Conservation (phyloP, 176 grass and related monocot species). For the Alloteropsis semialata region DNA sequence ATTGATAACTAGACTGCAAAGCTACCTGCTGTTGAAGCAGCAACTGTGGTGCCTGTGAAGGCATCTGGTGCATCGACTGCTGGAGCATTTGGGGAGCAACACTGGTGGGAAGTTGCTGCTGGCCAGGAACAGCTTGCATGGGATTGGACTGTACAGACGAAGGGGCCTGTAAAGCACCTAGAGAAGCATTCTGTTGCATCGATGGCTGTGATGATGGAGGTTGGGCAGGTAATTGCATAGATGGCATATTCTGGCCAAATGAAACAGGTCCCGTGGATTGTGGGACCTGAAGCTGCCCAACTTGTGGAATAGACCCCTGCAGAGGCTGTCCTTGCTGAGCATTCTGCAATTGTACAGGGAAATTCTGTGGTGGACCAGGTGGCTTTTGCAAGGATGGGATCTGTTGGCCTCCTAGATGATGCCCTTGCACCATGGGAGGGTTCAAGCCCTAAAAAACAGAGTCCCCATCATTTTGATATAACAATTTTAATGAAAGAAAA, state of each 20-base stretch:
- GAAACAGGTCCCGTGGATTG: constrained; percentile 61
- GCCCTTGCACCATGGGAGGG: constrained; percentile 50
- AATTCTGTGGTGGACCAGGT: constrained; percentile 51
- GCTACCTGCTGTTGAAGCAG: constrained; percentile 92
- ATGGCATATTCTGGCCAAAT: constrained; percentile 61
- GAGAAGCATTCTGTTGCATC: constrained; percentile 68
- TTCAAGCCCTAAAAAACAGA: constrained; percentile 63
- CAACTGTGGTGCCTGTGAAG: constrained; percentile 78
- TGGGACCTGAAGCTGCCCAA: constrained; percentile 62
- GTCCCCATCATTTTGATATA: constrained; percentile 2
- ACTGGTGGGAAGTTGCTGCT: constrained; percentile 65
- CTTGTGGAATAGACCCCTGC: constrained; percentile 38
- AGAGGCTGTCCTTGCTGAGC: constrained; percentile 51
- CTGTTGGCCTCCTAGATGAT: constrained; percentile 62
- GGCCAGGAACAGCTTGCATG: constrained; percentile 49
- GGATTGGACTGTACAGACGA: constrained; percentile 58
- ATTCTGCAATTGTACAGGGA: constrained; percentile 56
- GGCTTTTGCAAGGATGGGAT: constrained; percentile 68
- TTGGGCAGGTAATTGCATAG: constrained; percentile 70
- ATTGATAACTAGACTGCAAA: constrained; percentile 96
- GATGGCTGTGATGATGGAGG: constrained; percentile 51
- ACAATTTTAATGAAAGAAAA: constrained; percentile 21
- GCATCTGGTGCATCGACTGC: constrained; percentile 72
- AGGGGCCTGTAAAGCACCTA: constrained; percentile 52
- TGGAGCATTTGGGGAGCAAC: constrained; percentile 64